phyloP scores from a whole-genome alignment of 2,329 filamentous ascomycete species.

The Myriosclerotinia curreyana region DNA sequence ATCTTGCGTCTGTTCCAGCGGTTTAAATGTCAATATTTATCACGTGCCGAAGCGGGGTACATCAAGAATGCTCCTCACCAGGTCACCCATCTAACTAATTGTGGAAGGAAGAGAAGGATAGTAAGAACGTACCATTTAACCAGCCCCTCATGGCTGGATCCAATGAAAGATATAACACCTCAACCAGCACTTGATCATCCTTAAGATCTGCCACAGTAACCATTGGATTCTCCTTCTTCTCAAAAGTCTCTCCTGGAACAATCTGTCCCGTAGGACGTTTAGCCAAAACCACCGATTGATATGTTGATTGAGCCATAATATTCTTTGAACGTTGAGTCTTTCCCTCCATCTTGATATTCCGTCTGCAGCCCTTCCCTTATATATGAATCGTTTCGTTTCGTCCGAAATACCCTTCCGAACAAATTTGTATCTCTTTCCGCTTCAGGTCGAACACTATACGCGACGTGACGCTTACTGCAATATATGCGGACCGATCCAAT shows the following conservation, averaged over 20 bases:
- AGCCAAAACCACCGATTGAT: slow-evolving; percentile 53
- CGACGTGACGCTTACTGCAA: slow-evolving; percentile 8
- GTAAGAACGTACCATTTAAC: slow-evolving; percentile 53
- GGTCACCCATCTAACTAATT: slow-evolving; percentile 1
- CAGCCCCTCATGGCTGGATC: slow-evolving; percentile 76
- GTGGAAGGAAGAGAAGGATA: slow-evolving; percentile 6
- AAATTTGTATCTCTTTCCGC: slow-evolving; percentile 1
- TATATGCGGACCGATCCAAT: slow-evolving; percentile 8
- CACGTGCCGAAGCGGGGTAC: slow-evolving; percentile 8
- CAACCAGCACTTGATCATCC: slow-evolving; percentile 62
- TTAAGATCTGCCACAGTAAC: slow-evolving; percentile 49
- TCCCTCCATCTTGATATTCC: slow-evolving; percentile 7
- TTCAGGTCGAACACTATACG: slow-evolving; percentile 1
- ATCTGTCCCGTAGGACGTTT: slow-evolving; percentile 60
- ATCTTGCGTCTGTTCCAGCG: slow-evolving; percentile 43
- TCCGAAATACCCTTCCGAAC: not conserved
- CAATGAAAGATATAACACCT: slow-evolving; percentile 62
- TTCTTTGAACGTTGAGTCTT: slow-evolving; percentile 28
- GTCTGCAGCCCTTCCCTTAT: slow-evolving; percentile 9
- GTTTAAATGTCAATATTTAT: slow-evolving; percentile 1
- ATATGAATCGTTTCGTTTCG: slow-evolving; percentile 14
- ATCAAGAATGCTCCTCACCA: not conserved
- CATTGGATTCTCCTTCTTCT: slow-evolving; percentile 49
- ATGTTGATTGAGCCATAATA: slow-evolving; percentile 38
- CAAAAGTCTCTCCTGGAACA: slow-evolving; percentile 64